Evolutionary conservation across 306 rosid genomes (phyloP).

Genomic region (Gastrolobium bilobum): DNA sequence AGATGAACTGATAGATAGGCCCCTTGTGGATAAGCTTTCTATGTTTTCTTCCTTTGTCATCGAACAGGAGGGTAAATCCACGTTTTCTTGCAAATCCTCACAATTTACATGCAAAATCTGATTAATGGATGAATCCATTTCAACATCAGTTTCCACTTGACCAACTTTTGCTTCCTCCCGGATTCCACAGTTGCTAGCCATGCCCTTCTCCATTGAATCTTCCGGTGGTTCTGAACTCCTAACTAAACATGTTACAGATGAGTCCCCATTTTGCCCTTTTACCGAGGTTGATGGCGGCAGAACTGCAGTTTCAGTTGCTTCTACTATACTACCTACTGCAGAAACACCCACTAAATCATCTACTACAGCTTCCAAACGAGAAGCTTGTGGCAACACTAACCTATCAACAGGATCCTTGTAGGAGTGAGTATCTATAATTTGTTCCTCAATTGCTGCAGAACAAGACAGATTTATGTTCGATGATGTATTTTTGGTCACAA

Average conservation of each 20-base stretch:
- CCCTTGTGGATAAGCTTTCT: neutral
- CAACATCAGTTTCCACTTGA: slow-evolving; percentile 43
- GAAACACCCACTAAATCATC: slow-evolving; percentile 41
- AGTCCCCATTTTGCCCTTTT: slow-evolving; percentile 39
- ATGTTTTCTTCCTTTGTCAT: slow-evolving; percentile 30
- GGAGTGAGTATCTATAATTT: neutral
- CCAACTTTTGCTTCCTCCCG: slow-evolving; percentile 48
- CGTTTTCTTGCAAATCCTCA: slow-evolving; percentile 9
- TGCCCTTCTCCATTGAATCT: slow-evolving; percentile 40
- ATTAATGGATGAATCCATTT: slow-evolving; percentile 44
- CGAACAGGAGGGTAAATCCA: slow-evolving; percentile 35
- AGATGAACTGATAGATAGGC: slow-evolving; percentile 8
- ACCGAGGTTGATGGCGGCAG: slow-evolving; percentile 30
- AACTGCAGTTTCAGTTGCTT: slow-evolving; percentile 44
- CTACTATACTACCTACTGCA: slow-evolving; percentile 29
- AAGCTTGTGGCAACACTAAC: neutral
- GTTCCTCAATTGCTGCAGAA: slow-evolving; percentile 10
- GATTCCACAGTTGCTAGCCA: slow-evolving; percentile 32
- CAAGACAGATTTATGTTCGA: neutral
- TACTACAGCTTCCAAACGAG: slow-evolving; percentile 3
- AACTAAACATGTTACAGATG: slow-evolving; percentile 17
- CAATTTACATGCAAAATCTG: slow-evolving; percentile 25
- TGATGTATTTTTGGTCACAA: neutral
- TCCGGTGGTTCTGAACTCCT: slow-evolving; percentile 35
- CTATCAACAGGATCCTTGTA: slow-evolving; percentile 1